Evolutionary conservation across 2,329 filamentous ascomycete genomes (phyloP), one percentile per base, ranked within the genome.

Genomic region (Fusarium temperatum): DNA sequence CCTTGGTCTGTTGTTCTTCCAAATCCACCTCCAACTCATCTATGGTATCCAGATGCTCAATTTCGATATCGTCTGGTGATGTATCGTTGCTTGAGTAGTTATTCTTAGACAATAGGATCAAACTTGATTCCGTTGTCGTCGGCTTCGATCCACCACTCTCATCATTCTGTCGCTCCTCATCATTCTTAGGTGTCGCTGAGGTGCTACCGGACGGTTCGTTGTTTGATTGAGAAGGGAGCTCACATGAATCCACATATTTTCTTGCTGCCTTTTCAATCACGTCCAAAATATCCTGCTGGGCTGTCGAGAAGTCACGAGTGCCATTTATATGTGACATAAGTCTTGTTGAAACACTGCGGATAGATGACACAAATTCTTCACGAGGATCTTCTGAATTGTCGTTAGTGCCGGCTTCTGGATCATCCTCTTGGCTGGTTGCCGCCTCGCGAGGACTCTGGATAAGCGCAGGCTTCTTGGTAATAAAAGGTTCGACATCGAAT

Each of bases 201-300:
- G 35, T 48, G 44, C 45, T 66, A 39, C 45, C 59, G 8, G 70
- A 58, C n/a, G 66, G 50, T 15, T 68, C 70, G 18, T 75, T 73
- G n/a, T 61, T 50, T 45, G 65, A 44, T 63, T 77, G 70, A 13
- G 63, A 50, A 18, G 66, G 41, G 35, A 57, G n/a, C 11, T 84
- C 81, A 13, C 80, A 78, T 2, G 82, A 82, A 13, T 83, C 82
- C 3, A 90, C 79, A 62, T 89, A 90, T 63, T 86, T 85, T 51
- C 82, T 84, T 0, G 88, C 85, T 7, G 88, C 89, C 42, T 82
- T 82, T 65, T 86, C 84, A 39, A 91, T 87, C 24, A 84, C 81
- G 13, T 87, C 84, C 26, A 90, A 76, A 8, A 86, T 83, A 13
- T 88, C 85, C 63, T 86, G 83, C 42, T 87, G 85, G 0, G 82